These are phyloP conservation scores for Capsicum baccatum DNA, from an alignment of 257 asterid genomes.

Conservation along the genomic window DNA sequence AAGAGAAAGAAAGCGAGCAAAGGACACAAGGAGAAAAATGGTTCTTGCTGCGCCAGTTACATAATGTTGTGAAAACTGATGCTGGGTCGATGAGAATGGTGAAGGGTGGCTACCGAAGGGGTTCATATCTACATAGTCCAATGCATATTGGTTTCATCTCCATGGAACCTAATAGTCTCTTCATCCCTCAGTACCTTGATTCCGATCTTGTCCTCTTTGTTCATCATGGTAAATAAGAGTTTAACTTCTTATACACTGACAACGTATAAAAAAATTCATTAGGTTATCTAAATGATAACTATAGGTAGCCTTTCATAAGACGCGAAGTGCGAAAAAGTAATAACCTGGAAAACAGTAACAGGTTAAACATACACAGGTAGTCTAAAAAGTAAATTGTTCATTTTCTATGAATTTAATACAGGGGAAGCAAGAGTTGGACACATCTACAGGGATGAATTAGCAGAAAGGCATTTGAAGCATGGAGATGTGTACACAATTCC, in stretches of 20 bases:
- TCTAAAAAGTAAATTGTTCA: not conserved
- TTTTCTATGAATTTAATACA: conserved; percentile 37
- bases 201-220: conserved; percentile 72
- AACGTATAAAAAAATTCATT: too few relatives aligned
- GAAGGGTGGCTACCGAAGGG: conserved; percentile 38
- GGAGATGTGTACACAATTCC: conserved; percentile 10
- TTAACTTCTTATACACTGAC: not conserved
- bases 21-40: conserved; percentile 37
- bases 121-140: conserved; percentile 30
- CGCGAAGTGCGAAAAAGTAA: too few relatives aligned
- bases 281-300: not conserved
- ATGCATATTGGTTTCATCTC: conserved; percentile 79
- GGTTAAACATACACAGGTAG: not conserved
- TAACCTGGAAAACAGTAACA: not conserved
- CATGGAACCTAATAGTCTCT: conserved; percentile 78
- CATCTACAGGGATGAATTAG: not conserved
- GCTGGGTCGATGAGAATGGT: conserved; percentile 77
- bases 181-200: conserved; percentile 93
- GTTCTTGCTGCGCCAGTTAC: conserved; percentile 61
- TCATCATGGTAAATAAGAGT: conserved; percentile 50
- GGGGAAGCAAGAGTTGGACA: conserved; percentile 42
- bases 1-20: conserved; percentile 23
- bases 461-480: not conserved
- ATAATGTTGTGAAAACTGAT: conserved; percentile 60
- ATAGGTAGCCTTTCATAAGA: not conserved